Conservation (phyloP, 305 asterid species). For the Salvia sclarea region DNA sequence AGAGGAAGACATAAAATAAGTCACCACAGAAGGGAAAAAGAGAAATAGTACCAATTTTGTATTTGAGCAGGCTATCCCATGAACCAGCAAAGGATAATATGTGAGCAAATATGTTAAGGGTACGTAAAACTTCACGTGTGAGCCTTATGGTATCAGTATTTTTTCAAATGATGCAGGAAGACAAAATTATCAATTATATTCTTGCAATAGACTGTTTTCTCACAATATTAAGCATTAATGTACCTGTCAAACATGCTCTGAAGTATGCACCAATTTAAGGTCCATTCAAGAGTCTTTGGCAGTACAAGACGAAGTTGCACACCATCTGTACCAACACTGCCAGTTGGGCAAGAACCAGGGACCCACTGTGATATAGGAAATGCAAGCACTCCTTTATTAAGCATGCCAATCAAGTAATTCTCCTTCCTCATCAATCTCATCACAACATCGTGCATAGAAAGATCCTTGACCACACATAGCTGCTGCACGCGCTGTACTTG, state of each 20-base stretch:
- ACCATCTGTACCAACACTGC: slow-evolving; percentile 52
- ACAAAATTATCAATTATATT: neutral
- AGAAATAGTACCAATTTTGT: neutral
- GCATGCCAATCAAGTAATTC: slow-evolving; percentile 97
- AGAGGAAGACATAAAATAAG: neutral
- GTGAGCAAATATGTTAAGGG: neutral
- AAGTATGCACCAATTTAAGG: slow-evolving; percentile 90
- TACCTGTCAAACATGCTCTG: slow-evolving; percentile 98
- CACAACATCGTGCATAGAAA: slow-evolving; percentile 80
- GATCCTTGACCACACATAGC: slow-evolving; percentile 80
- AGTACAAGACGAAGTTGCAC: slow-evolving; percentile 55
- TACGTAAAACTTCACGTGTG: neutral
- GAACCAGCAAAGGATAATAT: slow-evolving; percentile 3
- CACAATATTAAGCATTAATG: slow-evolving; percentile 16
- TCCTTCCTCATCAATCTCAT: slow-evolving; percentile 97
- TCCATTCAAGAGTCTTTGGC: slow-evolving; percentile 95
- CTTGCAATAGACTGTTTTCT: neutral
- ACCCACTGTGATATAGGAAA: slow-evolving; percentile 84
- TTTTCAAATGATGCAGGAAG: neutral
- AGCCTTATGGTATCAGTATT: neutral
- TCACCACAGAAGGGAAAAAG: slow-evolving; percentile 4
- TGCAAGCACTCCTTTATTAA: slow-evolving; percentile 93
- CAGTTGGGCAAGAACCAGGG: slow-evolving; percentile 75
- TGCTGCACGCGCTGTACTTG: slow-evolving; percentile 63
- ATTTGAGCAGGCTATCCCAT: neutral